Base-by-base conservation (phyloP, 495 filamentous ascomycete genomes). In the Pseudomonodictys pantanalensis region DNA sequence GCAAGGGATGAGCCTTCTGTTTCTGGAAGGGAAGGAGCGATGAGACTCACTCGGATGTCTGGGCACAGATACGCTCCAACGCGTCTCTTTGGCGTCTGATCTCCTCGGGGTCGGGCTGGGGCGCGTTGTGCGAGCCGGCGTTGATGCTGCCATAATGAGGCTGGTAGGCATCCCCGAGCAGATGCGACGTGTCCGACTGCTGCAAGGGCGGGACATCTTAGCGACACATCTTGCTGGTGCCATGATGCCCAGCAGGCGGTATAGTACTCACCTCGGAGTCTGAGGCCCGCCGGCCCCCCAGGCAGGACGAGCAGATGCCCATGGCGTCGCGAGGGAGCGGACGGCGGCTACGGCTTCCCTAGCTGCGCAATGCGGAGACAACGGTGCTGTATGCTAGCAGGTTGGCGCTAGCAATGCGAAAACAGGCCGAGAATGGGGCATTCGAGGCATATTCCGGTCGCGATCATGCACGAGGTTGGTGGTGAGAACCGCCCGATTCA, bases 241-340 rank as follows among this genome's bases (percentile, higher is more conserved):
- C 30, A 41, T 29, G 24, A 4, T 23, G 28, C 28, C 26, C n/a
- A 3, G 48, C 3, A 35, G 17, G 11, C 25, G 26, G 23, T 20
- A 33, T 35, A 38, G 24, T 41, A 63, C 71, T 64, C 46, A 75
- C 71, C 44, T 70, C 62, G 41, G 66, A 63, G 38, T 62, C 58
- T 35, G 71, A 72, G 53, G 69, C 55, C 52, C 67, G 68, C 55
- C 71, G 69, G 17, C 66, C 59, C 39, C 72, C 58, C 24, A 74
- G 69, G 52, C 72, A 75, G 57, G 72, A 75, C 15, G 65, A 50
- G 63, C 72, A 75, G 56, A 70, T 54, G 39, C 72, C 72, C 72
- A 75, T 75, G 51, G 63, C 52, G 58, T 62, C n/a, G n/a, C n/a
- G 63, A 17, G 58, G 17, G 23, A 39, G 4, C 23, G 28, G 17